Evolutionary conservation across 2,329 filamentous ascomycete genomes (phyloP), one percentile per base, ranked within the genome.

Genomic region (Cytospora leucostoma): DNA sequence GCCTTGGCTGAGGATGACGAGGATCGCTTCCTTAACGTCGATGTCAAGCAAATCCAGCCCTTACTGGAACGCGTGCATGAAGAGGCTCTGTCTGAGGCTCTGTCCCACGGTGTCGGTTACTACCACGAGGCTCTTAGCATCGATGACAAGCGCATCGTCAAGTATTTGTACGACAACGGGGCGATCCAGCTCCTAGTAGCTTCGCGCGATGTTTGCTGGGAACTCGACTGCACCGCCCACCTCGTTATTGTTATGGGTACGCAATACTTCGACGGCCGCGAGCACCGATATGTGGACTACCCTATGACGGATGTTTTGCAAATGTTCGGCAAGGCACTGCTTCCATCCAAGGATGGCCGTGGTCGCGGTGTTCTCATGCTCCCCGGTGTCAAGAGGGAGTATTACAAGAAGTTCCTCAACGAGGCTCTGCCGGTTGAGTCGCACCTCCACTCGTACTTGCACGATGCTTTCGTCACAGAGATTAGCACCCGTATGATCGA

Each of bases 401-500:
- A 97, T 77, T 99, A 98, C 84, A 96, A 95, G 79, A 99, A 99
- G 78, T 99, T 99, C 81, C 79, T 99, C 68, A 94, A 95, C 70
- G 96, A 99, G 75, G 95, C 95, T 21, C 81, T 99, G 50, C 95
- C 95, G 0, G 92, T 99, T 32, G 95, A 99, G 78, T 97, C 92
- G 68, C 93, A 97, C 74, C 83, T 99, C 37, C 91, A 96, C 73
- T 88, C 91, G 62, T 97, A 93, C 75, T 82, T 99, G 38, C 92
- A 96, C 70, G 96, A 99, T 77, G 93, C 93, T 0, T 98, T 99
- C 70, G 94, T 99, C 52, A 93, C 94, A 0, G 95, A 99, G 76
- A 93, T 98, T 71, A 97, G 93, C 80, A 96, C 93, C 19, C 94
- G 93, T 80, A 96, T 93, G 75, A 95, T 99, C 65, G 88, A 92